A percentile compares a stretch with the other conserved stretches of the same genome.
These are phyloP conservation scores for Leccinum obscurum DNA, from an alignment of 768 basidiomycete species.

Conservation along the genomic window DNA sequence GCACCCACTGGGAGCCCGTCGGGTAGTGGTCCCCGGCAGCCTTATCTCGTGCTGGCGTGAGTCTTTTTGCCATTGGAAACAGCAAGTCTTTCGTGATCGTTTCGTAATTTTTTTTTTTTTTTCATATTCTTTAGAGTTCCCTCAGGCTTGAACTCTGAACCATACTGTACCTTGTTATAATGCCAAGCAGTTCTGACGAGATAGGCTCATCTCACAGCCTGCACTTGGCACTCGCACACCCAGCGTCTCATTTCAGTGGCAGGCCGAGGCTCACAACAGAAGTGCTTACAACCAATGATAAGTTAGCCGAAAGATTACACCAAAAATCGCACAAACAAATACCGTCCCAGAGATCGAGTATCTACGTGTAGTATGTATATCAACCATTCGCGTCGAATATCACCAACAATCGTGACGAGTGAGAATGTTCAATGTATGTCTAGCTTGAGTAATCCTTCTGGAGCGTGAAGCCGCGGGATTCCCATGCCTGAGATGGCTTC, in stretches of 20 bases:
- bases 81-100: neutral
- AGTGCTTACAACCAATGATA: neutral
- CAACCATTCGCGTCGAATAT: neutral
- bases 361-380: neutral
- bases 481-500: constrained; percentile 14
- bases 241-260: neutral
- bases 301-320: neutral
- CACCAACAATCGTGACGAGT: neutral
- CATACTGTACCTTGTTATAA: no score
- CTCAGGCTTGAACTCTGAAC: neutral
- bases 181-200: neutral
- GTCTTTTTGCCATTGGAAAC: neutral
- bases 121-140: neutral
- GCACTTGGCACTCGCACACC: neutral
- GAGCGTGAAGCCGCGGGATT: constrained; percentile 20
- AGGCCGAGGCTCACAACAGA: neutral
- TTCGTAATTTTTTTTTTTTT: neutral
- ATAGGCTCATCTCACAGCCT: neutral
- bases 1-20: neutral
- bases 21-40: neutral
- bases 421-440: neutral
- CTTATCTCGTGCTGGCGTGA: neutral
- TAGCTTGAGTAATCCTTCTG: constrained; percentile 2
- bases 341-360: neutral
- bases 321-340: neutral